Evolutionary conservation across 2,329 filamentous ascomycete species (phyloP).

Genomic region (Aureobasidium melanogenum): DNA sequence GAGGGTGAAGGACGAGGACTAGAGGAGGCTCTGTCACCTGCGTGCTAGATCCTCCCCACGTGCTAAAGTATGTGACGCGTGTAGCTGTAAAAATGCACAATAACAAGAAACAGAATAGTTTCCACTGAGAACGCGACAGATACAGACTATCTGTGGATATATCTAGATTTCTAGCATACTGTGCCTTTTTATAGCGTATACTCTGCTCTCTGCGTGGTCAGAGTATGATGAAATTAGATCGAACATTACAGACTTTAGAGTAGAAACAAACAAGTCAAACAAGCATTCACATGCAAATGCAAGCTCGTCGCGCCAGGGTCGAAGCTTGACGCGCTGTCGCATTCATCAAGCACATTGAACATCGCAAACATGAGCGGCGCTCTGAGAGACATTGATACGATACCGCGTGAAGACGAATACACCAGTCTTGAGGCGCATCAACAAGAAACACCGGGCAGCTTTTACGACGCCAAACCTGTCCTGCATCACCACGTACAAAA

Average conservation of each 20-base stretch:
- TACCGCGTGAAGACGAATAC: slow-evolving; percentile 52
- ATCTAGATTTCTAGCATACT: too few species aligned
- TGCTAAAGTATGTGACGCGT: too few species aligned
- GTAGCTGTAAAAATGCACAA: too few species aligned
- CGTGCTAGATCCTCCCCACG: too few species aligned
- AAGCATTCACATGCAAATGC: background rate
- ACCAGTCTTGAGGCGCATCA: slow-evolving; percentile 60
- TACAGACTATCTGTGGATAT: too few species aligned
- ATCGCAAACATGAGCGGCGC: slow-evolving; percentile 2
- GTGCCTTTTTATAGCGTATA: too few species aligned
- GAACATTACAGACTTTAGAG: too few species aligned
- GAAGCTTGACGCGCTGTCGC: background rate
- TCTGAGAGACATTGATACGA: slow-evolving; percentile 42
- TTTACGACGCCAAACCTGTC: slow-evolving; percentile 62
- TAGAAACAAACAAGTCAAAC: slow-evolving; percentile 1
- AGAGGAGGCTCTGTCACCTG: background rate
- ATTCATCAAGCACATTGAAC: background rate
- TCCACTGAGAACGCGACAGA: too few species aligned
- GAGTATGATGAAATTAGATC: too few species aligned
- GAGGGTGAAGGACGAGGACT: background rate
- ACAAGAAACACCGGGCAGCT: slow-evolving; percentile 61
- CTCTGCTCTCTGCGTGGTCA: too few species aligned
- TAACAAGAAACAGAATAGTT: too few species aligned
- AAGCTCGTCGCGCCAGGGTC: background rate
- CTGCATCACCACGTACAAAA: slow-evolving; percentile 54